Conservation (phyloP, 2,329 filamentous ascomycete species). For the Xylaria sp. region DNA sequence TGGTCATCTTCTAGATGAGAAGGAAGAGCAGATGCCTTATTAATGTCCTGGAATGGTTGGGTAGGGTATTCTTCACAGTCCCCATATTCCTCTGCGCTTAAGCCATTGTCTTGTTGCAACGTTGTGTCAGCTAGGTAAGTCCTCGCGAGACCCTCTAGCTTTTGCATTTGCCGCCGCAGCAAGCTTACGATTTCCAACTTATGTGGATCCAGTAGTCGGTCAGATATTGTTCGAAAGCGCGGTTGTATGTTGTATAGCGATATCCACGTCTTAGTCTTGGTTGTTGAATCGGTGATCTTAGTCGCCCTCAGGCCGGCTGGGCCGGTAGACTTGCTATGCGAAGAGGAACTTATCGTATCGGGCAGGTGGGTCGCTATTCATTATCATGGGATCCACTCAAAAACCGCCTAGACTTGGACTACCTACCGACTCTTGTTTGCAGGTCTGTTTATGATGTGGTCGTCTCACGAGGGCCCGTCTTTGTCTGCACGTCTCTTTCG, state of each 20-base stretch:
- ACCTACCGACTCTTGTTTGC: neutral
- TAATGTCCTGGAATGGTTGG: neutral
- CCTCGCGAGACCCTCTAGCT: neutral
- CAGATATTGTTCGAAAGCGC: constrained; percentile 13
- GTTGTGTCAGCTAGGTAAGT: neutral
- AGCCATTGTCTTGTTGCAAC: constrained; percentile 1
- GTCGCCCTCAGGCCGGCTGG: neutral
- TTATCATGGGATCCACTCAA: neutral
- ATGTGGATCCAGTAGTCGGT: neutral
- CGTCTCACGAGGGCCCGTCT: neutral
- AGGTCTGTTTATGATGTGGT: neutral
- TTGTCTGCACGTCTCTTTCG: neutral
- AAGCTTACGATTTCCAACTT: neutral
- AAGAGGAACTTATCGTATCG: neutral
- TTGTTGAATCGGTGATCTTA: neutral
- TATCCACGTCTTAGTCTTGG: neutral
- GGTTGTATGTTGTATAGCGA: neutral
- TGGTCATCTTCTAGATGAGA: neutral
- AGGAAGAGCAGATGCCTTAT: constrained; percentile 6
- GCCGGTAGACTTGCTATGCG: neutral
- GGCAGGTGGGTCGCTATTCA: neutral
- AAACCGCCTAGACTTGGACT: neutral
- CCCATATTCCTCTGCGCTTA: constrained; percentile 1
- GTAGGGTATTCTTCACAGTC: constrained; percentile 9
- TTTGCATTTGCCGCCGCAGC: neutral